phyloP scores from a whole-genome alignment of 352 stramenopile species.

The Globisporangium okanoganense region DNA sequence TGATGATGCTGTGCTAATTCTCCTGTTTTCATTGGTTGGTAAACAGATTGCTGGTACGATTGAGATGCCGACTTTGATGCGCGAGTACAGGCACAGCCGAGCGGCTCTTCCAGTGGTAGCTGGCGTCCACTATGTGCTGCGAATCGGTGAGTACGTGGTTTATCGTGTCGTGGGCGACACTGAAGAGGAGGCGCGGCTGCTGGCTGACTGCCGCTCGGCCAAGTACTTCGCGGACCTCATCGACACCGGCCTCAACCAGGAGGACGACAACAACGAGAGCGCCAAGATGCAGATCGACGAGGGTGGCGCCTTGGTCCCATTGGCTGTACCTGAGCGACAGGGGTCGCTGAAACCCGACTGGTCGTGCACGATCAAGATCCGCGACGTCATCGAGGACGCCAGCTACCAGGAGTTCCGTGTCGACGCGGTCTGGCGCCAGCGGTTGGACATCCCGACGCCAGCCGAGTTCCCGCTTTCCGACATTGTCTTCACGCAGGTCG shows the following conservation, averaged over 20 bases:
- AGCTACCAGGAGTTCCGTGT: constrained; percentile 49
- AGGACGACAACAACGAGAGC: constrained; percentile 33
- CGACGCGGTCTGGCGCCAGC: constrained; percentile 45
- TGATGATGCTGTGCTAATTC: not conserved
- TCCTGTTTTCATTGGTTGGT: not conserved
- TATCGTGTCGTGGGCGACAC: constrained; percentile 47
- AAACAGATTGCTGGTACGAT: constrained; percentile 37
- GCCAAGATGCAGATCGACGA: constrained; percentile 33
- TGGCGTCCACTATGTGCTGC: constrained; percentile 30
- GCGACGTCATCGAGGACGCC: constrained; percentile 40
- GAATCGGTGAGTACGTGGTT: constrained; percentile 38
- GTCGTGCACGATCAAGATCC: constrained; percentile 46
- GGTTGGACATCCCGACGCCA: not conserved
- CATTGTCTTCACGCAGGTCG: constrained; percentile 37
- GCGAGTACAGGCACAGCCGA: not conserved
- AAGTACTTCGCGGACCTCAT: constrained; percentile 76
- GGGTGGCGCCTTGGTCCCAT: not conserved
- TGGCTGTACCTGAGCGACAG: not conserved
- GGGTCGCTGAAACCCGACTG: constrained; percentile 25
- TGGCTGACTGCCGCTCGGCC: constrained; percentile 46
- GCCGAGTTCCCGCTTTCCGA: constrained; percentile 24
- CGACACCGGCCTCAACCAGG: constrained; percentile 54
- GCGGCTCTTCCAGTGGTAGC: constrained; percentile 9
- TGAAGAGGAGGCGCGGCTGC: constrained; percentile 40
- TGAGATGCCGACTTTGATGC: constrained; percentile 21